These are phyloP conservation scores for Diaporthe australafricana DNA, from an alignment of 2,329 filamentous ascomycete genomes.

Conservation along the genomic window DNA sequence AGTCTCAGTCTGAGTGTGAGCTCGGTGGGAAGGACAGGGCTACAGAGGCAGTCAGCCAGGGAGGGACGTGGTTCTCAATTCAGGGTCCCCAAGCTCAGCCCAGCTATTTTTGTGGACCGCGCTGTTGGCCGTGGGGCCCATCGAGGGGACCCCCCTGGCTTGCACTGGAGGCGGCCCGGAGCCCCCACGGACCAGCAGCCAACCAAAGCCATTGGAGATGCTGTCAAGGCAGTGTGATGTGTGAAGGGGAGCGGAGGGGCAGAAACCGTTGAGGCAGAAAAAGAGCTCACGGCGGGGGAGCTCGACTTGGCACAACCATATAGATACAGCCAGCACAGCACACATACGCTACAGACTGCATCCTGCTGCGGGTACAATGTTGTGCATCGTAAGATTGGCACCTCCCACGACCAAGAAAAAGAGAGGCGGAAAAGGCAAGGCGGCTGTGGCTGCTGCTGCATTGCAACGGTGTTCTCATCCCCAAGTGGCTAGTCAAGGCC, in stretches of 20 bases:
- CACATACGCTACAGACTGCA: too few relatives aligned
- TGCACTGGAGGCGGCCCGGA: background rate
- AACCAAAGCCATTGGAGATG: background rate
- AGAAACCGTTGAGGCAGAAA: background rate
- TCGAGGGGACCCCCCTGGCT: constrained; percentile 6
- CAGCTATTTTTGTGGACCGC: constrained; percentile 22
- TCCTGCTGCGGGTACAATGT: too few relatives aligned
- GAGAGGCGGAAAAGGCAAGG: background rate
- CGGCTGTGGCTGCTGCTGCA: background rate
- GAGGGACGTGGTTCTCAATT: background rate
- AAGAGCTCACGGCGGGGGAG: too few relatives aligned
- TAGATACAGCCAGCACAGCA: too few relatives aligned
- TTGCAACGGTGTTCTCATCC: constrained; percentile 10
- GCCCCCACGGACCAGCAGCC: background rate
- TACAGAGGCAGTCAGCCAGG: background rate
- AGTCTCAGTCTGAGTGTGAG: background rate
- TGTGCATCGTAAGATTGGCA: too few relatives aligned
- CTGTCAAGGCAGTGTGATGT: too few relatives aligned
- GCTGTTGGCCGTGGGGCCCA: background rate
- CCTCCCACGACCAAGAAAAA: background rate
- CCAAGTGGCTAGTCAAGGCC: background rate
- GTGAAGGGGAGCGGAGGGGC: background rate
- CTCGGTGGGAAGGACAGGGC: background rate
- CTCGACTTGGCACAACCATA: background rate
- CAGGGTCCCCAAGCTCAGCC: constrained; percentile 28